A percentile compares a stretch with the other conserved stretches of the same genome.
Evolutionary conservation across 139 green algal genomes (phyloP).

Genomic region (Coccomyxa sp.): DNA sequence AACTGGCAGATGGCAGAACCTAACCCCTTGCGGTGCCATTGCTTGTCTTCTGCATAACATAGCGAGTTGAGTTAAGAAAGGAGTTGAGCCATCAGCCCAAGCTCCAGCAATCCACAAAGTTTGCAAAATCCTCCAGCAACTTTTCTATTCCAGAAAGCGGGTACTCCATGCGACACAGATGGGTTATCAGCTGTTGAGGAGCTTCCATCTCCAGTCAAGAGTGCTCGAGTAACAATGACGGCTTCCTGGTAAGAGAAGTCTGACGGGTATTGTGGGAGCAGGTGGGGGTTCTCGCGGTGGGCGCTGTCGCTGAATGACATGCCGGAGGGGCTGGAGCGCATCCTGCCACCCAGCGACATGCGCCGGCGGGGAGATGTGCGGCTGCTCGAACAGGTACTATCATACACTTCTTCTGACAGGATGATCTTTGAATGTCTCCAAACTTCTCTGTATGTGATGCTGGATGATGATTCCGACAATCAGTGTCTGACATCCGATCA

Average conservation of each 20-base stretch:
- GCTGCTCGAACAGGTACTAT: neutral
- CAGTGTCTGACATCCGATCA: neutral
- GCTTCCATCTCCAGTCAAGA: neutral
- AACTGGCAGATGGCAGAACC: neutral
- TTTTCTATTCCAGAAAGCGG: neutral
- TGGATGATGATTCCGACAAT: neutral
- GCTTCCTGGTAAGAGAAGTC: neutral
- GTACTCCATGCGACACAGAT: neutral
- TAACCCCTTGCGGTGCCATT: neutral
- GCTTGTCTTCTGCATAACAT: no score
- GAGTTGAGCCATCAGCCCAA: no score
- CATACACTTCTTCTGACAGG: neutral
- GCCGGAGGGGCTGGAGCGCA: neutral
- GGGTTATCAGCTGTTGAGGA: neutral
- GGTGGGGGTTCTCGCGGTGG: neutral
- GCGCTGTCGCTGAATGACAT: neutral
- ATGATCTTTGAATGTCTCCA: neutral
- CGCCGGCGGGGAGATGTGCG: neutral
- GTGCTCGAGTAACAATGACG: neutral
- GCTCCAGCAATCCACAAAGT: neutral
- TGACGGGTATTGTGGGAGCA: neutral
- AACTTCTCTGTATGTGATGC: neutral
- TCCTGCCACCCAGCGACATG: neutral
- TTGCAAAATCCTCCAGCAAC: neutral
- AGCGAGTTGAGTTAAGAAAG: no score